Base-by-base conservation (phyloP, 495 filamentous ascomycete species). In the Lophium mytilinum region DNA sequence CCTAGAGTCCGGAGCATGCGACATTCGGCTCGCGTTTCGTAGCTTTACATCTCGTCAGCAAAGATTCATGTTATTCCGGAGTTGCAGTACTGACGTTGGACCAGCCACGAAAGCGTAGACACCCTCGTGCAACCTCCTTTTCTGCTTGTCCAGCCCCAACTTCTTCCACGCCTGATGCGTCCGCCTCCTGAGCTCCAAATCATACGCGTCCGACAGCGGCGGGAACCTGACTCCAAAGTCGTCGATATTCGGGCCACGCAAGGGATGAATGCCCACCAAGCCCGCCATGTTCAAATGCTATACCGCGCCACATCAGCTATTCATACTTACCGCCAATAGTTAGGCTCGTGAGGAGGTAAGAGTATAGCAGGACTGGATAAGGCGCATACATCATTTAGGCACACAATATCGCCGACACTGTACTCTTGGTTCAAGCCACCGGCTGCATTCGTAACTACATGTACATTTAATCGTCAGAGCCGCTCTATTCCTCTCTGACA, bases 11-110 rank as follows among this genome's bases (percentile, higher is more conserved):
- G 76, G 56, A 90, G 76, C 80, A 90, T 82, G 17, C 86, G 79
- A 60, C 86, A 89, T 66, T 90, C 87, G 11, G 87, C 84, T 57
- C 87, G 76, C 1, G 86, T 90, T 64, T 90, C 87, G 68, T 87
- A 88, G 51, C 82, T 86, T 62, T 37, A 9, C 51, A 55, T 48
- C 8, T 24, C 24, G 17, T 62, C 50, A 62, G 55, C 35, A 8
- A 30, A 10, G 19, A 11, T 1, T 30, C 10, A 59, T 52, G 14
- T 53, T 50, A n/a, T n/a, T 56, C 11, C 12, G 21, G 17, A 41
- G 4, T 41, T 17, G 39, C 4, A 41, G 39, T n/a, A 66, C 67
- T 72, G 60, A 85, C 78, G 77, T 85, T 51, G 87, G 87, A 12
- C 87, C 87, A 37, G 77, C 79, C 37, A 87, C 83, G 64, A 83